Percentiles rank a stretch among this genome's conserved stretches.
Conservation (phyloP, 306 rosid species). For the Lathyrus sativus region DNA sequence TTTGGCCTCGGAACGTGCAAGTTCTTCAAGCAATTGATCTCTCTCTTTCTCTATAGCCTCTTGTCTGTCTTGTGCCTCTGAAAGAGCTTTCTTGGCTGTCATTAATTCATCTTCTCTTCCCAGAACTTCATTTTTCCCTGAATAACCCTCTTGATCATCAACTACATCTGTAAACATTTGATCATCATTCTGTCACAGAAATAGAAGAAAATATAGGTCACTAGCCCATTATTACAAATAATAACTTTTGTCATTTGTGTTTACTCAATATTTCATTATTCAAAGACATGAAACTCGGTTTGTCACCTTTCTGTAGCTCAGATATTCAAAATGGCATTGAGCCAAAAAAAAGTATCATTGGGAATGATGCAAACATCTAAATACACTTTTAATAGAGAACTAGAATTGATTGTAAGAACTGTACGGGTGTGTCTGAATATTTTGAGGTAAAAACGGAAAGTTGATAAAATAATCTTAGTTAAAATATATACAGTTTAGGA, state of each 20-base stretch:
- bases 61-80: slow-evolving; percentile 54
- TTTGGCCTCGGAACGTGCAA: slow-evolving; percentile 58
- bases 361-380: slow-evolving; percentile 29
- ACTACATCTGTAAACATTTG: slow-evolving; percentile 46
- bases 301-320: slow-evolving; percentile 11
- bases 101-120: slow-evolving; percentile 44
- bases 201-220: slow-evolving; percentile 46
- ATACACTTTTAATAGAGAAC: not conserved
- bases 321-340: slow-evolving; percentile 16
- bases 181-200: slow-evolving; percentile 56
- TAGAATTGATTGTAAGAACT: slow-evolving; percentile 23
- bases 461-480: not conserved
- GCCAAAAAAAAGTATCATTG: slow-evolving; percentile 7
- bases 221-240: slow-evolving; percentile 24
- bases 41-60: slow-evolving; percentile 64
- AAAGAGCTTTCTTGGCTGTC: slow-evolving; percentile 52
- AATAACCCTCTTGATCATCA: slow-evolving; percentile 43
- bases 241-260: slow-evolving; percentile 12
- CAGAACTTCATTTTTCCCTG: slow-evolving; percentile 44
- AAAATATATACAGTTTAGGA: slow-evolving; percentile 9
- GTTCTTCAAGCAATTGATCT: slow-evolving; percentile 61
- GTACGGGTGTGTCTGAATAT: slow-evolving; percentile 18
- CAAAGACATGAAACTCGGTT: slow-evolving; percentile 22
- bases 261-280: slow-evolving; percentile 9
- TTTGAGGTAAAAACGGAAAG: not conserved